A percentile compares a stretch with the other conserved stretches of the same genome.
These are phyloP conservation scores for Saturnispora ahearnii DNA, from an alignment of 805 yeast genomes.

Conservation along the genomic window DNA sequence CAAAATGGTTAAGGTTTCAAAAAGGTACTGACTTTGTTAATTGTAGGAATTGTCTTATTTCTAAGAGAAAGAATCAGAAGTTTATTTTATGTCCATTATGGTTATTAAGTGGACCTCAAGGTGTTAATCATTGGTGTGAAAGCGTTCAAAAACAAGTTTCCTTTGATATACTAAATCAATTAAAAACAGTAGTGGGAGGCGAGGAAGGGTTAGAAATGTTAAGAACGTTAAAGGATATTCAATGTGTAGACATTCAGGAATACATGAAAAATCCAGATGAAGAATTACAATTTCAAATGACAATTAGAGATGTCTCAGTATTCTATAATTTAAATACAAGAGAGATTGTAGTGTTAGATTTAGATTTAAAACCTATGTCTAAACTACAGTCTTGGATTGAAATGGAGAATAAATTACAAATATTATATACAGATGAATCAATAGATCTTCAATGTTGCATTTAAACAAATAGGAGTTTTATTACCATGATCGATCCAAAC, in stretches of 20 bases:
- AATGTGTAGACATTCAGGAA: constrained; percentile 31
- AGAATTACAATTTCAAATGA: constrained; percentile 38
- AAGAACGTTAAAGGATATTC: constrained; percentile 24
- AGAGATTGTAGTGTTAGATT: constrained; percentile 32
- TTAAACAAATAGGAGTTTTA: constrained; percentile 12
- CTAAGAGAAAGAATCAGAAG: constrained; percentile 23
- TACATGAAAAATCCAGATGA: constrained; percentile 31
- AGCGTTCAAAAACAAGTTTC: constrained; percentile 3
- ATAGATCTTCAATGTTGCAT: constrained; percentile 10
- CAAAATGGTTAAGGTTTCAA: constrained; percentile 33
- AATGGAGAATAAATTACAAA: constrained; percentile 18
- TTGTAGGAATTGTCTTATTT: constrained; percentile 40
- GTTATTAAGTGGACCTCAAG: constrained; percentile 24
- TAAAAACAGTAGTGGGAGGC: constrained; percentile 4
- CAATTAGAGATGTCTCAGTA: constrained; percentile 44
- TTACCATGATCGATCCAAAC: constrained; percentile 22
- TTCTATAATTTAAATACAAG: constrained; percentile 31
- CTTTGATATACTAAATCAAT: background rate
- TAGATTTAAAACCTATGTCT: constrained; percentile 38
- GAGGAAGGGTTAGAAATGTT: constrained; percentile 10
- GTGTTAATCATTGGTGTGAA: constrained; percentile 29
- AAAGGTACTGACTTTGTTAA: constrained; percentile 16
- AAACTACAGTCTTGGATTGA: constrained; percentile 38
- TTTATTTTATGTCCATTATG: constrained; percentile 35
- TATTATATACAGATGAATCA: constrained; percentile 5